These are phyloP conservation scores for Gynostemma pentaphyllum DNA, from an alignment of 306 rosid species.

Conservation along the genomic window DNA sequence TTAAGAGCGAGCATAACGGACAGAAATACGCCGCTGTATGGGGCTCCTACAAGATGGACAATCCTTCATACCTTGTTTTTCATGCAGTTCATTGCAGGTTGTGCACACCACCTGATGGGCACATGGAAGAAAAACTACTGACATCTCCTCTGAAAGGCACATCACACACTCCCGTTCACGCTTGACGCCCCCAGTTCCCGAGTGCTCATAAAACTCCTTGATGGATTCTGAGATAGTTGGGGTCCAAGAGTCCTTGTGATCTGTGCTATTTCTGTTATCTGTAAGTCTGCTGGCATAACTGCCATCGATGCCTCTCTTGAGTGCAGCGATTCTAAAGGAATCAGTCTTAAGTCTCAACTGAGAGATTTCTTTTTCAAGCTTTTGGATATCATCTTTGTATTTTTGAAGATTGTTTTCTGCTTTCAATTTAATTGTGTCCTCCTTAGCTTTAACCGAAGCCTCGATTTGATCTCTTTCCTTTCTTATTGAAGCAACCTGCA, in stretches of 20 bases:
- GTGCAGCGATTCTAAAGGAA: slow-evolving; percentile 81
- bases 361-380: slow-evolving; percentile 69
- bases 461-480: slow-evolving; percentile 77
- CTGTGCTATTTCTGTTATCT: slow-evolving; percentile 24
- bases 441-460: slow-evolving; percentile 55
- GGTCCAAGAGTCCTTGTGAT: slow-evolving; percentile 20
- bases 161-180: slow-evolving; percentile 91
- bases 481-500: slow-evolving; percentile 33
- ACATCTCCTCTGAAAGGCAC: slow-evolving; percentile 95
- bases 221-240: slow-evolving; percentile 32
- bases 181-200: slow-evolving; percentile 52
- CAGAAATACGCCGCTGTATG: slow-evolving; percentile 73
- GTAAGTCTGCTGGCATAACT: slow-evolving; percentile 34
- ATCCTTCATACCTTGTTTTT: slow-evolving; percentile 87
- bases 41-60: slow-evolving; percentile 93
- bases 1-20: slow-evolving; percentile 46
- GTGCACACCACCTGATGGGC: slow-evolving; percentile 95
- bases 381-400: slow-evolving; percentile 57
- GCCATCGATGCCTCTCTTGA: slow-evolving; percentile 69
- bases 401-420: slow-evolving; percentile 56
- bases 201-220: slow-evolving; percentile 25
- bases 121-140: slow-evolving; percentile 82
- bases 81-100: slow-evolving; percentile 88
- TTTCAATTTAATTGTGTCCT: slow-evolving; percentile 43
- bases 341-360: slow-evolving; percentile 61